These are phyloP conservation scores for Asterella californica DNA, from an alignment of 225 moss, liverwort and hornwort species.

Conservation along the genomic window DNA sequence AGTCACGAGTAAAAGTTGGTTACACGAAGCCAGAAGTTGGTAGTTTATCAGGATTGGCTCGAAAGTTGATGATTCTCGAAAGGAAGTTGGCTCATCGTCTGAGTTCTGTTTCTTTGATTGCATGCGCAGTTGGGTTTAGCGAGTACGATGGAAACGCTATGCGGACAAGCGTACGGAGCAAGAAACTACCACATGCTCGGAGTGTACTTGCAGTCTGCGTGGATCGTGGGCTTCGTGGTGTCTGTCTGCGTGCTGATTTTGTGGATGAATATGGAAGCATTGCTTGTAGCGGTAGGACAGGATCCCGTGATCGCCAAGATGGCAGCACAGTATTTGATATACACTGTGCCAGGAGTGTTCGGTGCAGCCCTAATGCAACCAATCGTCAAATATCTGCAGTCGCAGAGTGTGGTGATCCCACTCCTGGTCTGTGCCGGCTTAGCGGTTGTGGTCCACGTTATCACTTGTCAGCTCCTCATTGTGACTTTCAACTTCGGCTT, in stretches of 20 bases:
- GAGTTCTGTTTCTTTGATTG: not conserved
- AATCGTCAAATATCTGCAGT: constrained; percentile 24
- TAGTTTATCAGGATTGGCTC: not conserved
- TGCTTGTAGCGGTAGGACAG: constrained; percentile 50
- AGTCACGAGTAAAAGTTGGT: too few relatives aligned
- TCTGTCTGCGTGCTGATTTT: constrained; percentile 36
- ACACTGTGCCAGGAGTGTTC: constrained; percentile 38
- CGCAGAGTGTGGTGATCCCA: constrained; percentile 57
- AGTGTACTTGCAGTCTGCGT: constrained; percentile 51
- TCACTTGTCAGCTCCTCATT: constrained; percentile 22
- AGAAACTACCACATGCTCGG: constrained; percentile 61
- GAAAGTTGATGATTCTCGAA: not conserved
- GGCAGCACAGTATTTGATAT: constrained; percentile 44
- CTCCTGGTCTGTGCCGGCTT: constrained; percentile 11
- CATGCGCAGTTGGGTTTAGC: constrained; percentile 43
- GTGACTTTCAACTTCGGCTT: constrained; percentile 19
- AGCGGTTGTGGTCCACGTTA: constrained; percentile 24
- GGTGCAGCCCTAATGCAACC: constrained; percentile 19
- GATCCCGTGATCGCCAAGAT: constrained; percentile 47
- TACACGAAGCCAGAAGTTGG: not conserved
- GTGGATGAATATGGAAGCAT: constrained; percentile 55
- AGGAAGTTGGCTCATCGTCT: not conserved
- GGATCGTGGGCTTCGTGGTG: constrained; percentile 32
- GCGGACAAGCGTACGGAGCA: constrained; percentile 74
- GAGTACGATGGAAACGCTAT: constrained; percentile 63